Evolutionary conservation across 257 asterid genomes (phyloP), one percentile per base, ranked within the genome.

Genomic region (Solanum lignicaule): DNA sequence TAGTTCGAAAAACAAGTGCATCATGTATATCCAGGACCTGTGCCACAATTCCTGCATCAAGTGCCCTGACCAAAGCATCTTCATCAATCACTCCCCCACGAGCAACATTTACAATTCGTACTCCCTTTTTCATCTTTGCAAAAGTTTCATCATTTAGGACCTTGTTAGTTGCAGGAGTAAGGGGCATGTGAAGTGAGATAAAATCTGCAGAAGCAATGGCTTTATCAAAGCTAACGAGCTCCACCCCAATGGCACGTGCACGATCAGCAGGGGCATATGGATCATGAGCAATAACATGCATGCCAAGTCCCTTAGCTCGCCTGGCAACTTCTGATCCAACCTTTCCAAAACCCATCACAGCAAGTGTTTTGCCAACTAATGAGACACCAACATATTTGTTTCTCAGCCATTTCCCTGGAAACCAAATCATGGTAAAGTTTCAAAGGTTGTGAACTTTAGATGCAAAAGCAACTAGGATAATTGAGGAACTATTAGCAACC

Each of bases 81-180:
- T 96, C 99, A 89, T 96, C 99, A 90, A 96, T 96, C 81, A 96
- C 98, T 72, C 98, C 98, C 7, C 99, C 98, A 87, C 99, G 99
- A 62, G 99, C 99, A 89, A 96, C 98, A 79, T 96, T 96, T 38
- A 96, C 90, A 21, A 96, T 93, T 81, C 98, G 89, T 20, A 94
- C 99, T 11, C 99, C 99, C 87, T 92, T 95, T 91, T 96, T 96
- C 99, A 96, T 96, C 95, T 93, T 96, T 20, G 95, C 95, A 88
- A 96, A 96, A 72, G 92, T 95, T 75, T 93, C 98, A 66, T 95
- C 98, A 20, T 95, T 96, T 23, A 96, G 92, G 79, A 95, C 66
- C 90, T 96, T 94, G 25, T 90, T 66, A 14, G 99, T 96, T 62
- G 98, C 89, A 85, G 98, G 93, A 32, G 98, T 94, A 36, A 96